Base-by-base conservation (phyloP, 306 rosid genomes). In the Quercus cerris region DNA sequence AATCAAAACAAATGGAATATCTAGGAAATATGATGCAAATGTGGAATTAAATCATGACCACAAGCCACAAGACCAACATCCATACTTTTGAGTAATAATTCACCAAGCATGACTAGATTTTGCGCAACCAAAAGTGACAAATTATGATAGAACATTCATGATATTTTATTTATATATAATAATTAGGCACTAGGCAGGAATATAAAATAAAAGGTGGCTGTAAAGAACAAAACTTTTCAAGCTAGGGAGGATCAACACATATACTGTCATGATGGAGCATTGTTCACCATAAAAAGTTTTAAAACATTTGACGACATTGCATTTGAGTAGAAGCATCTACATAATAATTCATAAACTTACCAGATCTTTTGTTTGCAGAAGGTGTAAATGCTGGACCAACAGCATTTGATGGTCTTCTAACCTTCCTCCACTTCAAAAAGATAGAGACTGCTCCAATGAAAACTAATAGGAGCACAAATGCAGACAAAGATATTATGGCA, bases 361-460 rank as follows among this genome's bases (percentile, higher is more conserved):
- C 97, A 59, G 90, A 84, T 91, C 90, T 91, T 90, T 88, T 94
- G 82, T 92, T 93, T 44, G 87, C 76, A 75, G 91, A 91, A 5
- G 86, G 83, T 11, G 89, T 49, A 78, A 86, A 80, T 68, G 84
- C 86, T 71, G 89, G 92, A 76, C 92, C 94, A 56, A 87, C 83
- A 27, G 90, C 90, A 79, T 68, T 87, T 80, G 99, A 88, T 56
- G 94, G 94, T 75, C 89, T 86, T 84, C 90, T 82, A 76, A 59
- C 76, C 86, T 81, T 92, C 87, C 89, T 84, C 97, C 97, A 93
- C 85, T 93, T 89, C 63, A 90, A 55, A 75, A 88, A 13, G 20
- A 93, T 31, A 52, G 33, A 84, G 81, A 92, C 61, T 67, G 91
- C 90, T 84, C 91, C 99, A 83, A 84, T 77, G 61, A 91, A 81